A percentile compares a stretch with the other conserved stretches of the same genome.
phyloP scores from a whole-genome alignment of 1,284 basidiomycete species.

The Moesziomyces parantarcticus region DNA sequence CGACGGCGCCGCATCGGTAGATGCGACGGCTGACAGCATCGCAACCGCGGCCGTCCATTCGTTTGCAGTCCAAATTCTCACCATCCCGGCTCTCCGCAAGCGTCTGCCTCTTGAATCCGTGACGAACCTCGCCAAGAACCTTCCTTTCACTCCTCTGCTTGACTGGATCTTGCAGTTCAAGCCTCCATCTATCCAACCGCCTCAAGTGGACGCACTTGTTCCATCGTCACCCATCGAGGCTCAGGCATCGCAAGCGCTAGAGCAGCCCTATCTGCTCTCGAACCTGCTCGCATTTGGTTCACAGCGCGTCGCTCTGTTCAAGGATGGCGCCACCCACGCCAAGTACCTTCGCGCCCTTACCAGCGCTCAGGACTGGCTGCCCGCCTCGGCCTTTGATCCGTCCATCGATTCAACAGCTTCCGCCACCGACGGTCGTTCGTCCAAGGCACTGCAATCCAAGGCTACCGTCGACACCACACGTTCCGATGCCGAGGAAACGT shows the following conservation, averaged over 20 bases:
- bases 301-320: constrained; percentile 50
- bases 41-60: constrained; percentile 15
- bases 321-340: constrained; percentile 28
- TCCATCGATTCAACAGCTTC: not conserved
- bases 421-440: not conserved
- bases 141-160: constrained; percentile 53
- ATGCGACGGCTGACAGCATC: constrained; percentile 4
- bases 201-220: not conserved
- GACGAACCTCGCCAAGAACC: constrained; percentile 44
- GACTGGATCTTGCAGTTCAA: constrained; percentile 28
- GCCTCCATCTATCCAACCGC: not conserved
- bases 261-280: constrained; percentile 47
- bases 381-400: constrained; percentile 19
- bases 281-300: constrained; percentile 55
- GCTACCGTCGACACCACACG: not conserved
- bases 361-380: constrained; percentile 54
- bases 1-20: not conserved
- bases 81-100: constrained; percentile 46
- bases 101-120: constrained; percentile 49
- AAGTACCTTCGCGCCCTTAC: constrained; percentile 57
- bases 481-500: constrained; percentile 33
- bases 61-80: constrained; percentile 43
- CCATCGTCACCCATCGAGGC: constrained; percentile 1
- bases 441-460: not conserved
- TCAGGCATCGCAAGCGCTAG: constrained; percentile 23